Base-by-base conservation (phyloP, 371 early-diverging fungal species). In the Synchytrium microbalum region DNA sequence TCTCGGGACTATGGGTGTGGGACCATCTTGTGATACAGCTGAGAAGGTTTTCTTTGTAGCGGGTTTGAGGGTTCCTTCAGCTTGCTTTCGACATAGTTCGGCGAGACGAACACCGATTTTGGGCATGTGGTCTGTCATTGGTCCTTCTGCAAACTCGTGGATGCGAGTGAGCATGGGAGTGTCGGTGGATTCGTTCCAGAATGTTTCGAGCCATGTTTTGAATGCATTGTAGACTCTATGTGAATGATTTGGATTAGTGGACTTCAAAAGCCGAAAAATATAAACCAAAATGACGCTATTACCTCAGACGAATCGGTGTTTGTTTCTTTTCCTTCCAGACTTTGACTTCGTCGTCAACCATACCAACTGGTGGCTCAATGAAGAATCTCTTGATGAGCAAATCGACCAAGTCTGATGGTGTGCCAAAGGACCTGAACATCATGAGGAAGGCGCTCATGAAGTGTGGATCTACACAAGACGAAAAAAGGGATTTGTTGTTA, bases 161-260 rank as follows among this genome's bases (percentile, higher is more conserved):
- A 93, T 76, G 67, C 76, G 80, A 54, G 87, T 84, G 27, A 93
- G 74, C 8, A 86, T 82, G 28, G 68, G 65, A 3, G 74, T 72
- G 61, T 85, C 79, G 23, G 76, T 82, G 65, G 86, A 87, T 64
- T 93, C 92, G 16, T 87, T 76, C 78, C 87, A 93, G 69, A 88
- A 88, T 56, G 79, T 78, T 65, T 95, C 94, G 3, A 96, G 77
- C 97, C 97, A 96, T 8, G 83, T 81, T 67, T 93, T 92, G 70
- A 93, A 86, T 8, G 93, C 84, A 69, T 92, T 93, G 72, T 86
- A 89, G 1, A 96, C 95, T n/a, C 69, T 56, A 19, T 19, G 8
- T 8, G n/a, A n/a, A n/a, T n/a, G n/a, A n/a, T 13, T 57, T 57
- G 10, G 23, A 38, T 10, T 28, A 24, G 25, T 62, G 53, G 10